phyloP scores from a whole-genome alignment of 2,329 filamentous ascomycete species.

The Bipolaris cookei region DNA sequence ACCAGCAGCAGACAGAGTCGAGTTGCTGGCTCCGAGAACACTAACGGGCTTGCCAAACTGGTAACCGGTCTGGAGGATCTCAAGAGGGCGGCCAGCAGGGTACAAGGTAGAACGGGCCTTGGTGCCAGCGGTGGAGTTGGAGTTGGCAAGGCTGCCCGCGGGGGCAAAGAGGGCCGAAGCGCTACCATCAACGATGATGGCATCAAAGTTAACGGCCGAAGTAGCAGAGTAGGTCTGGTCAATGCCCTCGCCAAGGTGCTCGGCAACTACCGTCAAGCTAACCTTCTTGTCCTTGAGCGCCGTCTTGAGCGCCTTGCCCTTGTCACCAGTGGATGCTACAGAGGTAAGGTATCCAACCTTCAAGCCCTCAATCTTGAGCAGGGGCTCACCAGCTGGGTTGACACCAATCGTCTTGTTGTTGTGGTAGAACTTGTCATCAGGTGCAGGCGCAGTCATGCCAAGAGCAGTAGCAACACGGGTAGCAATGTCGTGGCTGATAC shows the following conservation, averaged over 20 bases:
- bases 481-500: slow-evolving; percentile 70
- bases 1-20: slow-evolving; percentile 53
- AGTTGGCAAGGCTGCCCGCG: slow-evolving; percentile 31
- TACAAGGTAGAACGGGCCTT: slow-evolving; percentile 60
- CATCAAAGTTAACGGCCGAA: slow-evolving; percentile 68
- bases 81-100: slow-evolving; percentile 66
- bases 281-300: slow-evolving; percentile 61
- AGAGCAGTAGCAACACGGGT: slow-evolving; percentile 67
- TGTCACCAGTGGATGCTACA: slow-evolving; percentile 50
- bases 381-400: slow-evolving; percentile 63
- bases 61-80: slow-evolving; percentile 69
- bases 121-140: slow-evolving; percentile 33
- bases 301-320: slow-evolving; percentile 61
- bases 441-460: slow-evolving; percentile 63
- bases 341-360: slow-evolving; percentile 69
- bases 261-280: slow-evolving; percentile 65
- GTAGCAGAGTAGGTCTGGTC: slow-evolving; percentile 70
- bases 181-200: slow-evolving; percentile 66
- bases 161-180: slow-evolving; percentile 62
- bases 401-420: slow-evolving; percentile 68
- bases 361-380: slow-evolving; percentile 67
- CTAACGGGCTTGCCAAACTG: slow-evolving; percentile 74
- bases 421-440: slow-evolving; percentile 71
- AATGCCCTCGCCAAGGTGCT: slow-evolving; percentile 61
- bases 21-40: slow-evolving; percentile 59